phyloP scores from a whole-genome alignment of 169 alveolate genomes.

The Plasmodium vivax region DNA sequence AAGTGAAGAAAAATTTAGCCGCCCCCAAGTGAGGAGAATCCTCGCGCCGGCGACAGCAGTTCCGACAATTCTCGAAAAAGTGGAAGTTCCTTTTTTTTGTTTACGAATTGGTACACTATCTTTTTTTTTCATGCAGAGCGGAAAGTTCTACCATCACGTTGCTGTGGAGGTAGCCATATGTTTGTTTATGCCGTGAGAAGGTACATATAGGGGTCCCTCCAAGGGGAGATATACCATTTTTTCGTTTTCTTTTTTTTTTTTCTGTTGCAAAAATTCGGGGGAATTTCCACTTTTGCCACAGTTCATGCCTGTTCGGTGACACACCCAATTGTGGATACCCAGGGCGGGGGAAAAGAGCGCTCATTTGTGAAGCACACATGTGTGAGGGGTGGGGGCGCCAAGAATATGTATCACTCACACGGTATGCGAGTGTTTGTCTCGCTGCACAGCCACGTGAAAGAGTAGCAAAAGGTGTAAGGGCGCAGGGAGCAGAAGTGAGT shows the following conservation, averaged over 20 bases:
- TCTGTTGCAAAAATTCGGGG: neutral
- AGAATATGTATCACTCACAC: neutral
- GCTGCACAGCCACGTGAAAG: neutral
- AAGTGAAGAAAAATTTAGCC: neutral
- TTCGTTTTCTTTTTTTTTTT: neutral
- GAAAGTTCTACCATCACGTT: neutral
- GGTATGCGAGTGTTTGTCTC: neutral
- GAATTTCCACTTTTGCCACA: neutral
- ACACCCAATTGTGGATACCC: neutral
- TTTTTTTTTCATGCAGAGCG: neutral
- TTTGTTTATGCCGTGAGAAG: neutral
- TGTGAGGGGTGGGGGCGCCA: neutral
- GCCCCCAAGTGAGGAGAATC: neutral
- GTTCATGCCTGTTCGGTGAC: neutral
- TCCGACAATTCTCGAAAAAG: neutral
- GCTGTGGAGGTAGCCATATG: neutral
- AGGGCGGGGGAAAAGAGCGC: neutral
- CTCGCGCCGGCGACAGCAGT: neutral
- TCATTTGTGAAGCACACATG: neutral
- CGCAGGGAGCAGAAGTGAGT: neutral
- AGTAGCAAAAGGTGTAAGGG: neutral
- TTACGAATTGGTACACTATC: neutral
- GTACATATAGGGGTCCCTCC: neutral
- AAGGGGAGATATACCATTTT: neutral
- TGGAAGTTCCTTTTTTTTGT: neutral